Evolutionary conservation across 1,284 basidiomycete species (phyloP), one percentile per base, ranked within the genome.

Genomic region (Mycosarcoma maydis): DNA sequence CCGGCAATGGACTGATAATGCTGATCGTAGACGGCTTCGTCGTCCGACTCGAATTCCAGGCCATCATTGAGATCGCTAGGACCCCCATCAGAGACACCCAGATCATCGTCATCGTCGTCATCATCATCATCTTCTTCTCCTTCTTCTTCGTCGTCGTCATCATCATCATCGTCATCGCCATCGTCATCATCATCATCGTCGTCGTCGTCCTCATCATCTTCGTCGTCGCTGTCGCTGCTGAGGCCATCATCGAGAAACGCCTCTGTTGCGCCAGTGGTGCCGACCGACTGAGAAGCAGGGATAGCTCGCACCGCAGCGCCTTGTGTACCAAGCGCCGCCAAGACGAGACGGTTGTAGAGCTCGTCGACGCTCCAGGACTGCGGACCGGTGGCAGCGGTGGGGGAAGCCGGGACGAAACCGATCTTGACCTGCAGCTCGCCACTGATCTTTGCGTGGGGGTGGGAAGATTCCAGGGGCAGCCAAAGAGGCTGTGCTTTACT

Each of bases 241-340:
- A 78, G 41, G 13, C 74, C 76, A 33, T 78, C 69, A 27, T 75
- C 72, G 26, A 72, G 37, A 41, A 75, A 78, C n/a, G 70, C 65
- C n/a, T 76, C 72, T 13, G 56, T 49, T 9, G 73, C 62, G 16
- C 47, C 67, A 1, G 68, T 47, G 1, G 70, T 78, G 7, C 76
- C 76, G 24, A 78, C 76, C 1, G 68, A 72, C 46, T 77, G 70
- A 36, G 61, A 56, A 13, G 76, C 76, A 19, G 76, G 76, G 10
- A 78, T 46, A n/a, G 72, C 67, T 13, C 75, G 69, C 3, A 75
- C 66, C 11, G 71, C 66, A 4, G 61, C 57, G 14, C 65, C 69
- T 11, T 53, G 60, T 0, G 52, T 52, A 17, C 52, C 60, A 8
- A 66, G 52, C 3, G 56, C 50, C 14, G 69, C 61, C 11, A 69